Evolutionary conservation across 2,329 filamentous ascomycete genomes (phyloP).

Genomic region (Helotiales sp.): DNA sequence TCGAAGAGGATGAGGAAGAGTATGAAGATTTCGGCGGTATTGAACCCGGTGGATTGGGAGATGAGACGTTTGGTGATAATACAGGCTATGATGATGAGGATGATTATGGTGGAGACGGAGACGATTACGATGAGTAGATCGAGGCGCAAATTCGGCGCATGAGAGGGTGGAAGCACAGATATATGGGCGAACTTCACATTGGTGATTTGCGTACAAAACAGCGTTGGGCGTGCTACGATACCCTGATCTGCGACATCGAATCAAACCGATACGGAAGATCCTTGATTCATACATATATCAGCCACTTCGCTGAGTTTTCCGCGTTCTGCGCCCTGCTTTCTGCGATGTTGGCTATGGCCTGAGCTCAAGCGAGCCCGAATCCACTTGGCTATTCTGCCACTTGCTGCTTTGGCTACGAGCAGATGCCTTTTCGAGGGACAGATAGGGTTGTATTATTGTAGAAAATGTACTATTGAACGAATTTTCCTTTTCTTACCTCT

Average conservation of each 20-base stretch:
- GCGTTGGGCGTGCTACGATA: slow-evolving; percentile 12
- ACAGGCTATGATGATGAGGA: slow-evolving; percentile 14
- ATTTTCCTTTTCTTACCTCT: not conserved
- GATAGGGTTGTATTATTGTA: not conserved
- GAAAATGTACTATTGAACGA: not conserved
- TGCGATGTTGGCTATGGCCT: not conserved
- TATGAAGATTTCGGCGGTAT: slow-evolving; percentile 19
- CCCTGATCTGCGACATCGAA: not conserved
- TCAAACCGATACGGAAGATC: no score
- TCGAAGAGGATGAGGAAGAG: slow-evolving; percentile 15
- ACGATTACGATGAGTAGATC: slow-evolving; percentile 10
- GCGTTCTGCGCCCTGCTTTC: not conserved
- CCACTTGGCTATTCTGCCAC: not conserved
- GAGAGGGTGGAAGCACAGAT: not conserved
- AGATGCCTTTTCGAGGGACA: not conserved
- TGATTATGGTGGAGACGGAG: slow-evolving; percentile 12
- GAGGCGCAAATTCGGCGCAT: not conserved
- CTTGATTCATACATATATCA: no score
- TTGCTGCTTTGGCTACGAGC: not conserved
- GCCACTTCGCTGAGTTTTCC: not conserved
- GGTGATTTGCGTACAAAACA: not conserved
- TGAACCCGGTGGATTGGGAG: slow-evolving; percentile 18
- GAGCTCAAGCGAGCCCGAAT: no score
- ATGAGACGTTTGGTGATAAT: slow-evolving; percentile 12
- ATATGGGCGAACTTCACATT: not conserved